A percentile compares a stretch with the other conserved stretches of the same genome.
Evolutionary conservation across 208 protist genomes (phyloP).

Genomic region (Trypanosoma vivax): DNA sequence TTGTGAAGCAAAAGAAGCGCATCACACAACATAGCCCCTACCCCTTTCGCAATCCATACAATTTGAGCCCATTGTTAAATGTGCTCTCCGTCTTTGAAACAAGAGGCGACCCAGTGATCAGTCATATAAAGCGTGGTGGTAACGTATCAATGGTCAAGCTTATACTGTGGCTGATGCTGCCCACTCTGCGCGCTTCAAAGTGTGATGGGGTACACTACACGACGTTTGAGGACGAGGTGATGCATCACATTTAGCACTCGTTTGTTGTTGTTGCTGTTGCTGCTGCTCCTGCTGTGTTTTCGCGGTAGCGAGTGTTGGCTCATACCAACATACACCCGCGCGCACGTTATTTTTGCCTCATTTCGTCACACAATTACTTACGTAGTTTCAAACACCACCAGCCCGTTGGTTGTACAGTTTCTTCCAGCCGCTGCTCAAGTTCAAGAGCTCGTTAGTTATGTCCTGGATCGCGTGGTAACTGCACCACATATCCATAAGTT

Average conservation of each 20-base stretch:
- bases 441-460: too few relatives aligned
- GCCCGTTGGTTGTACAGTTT: too few relatives aligned
- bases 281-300: too few relatives aligned
- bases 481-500: background rate
- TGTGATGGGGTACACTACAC: slow-evolving; percentile 69
- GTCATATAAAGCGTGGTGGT: background rate
- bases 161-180: slow-evolving; percentile 47
- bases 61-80: slow-evolving; percentile 63
- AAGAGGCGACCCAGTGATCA: slow-evolving; percentile 38
- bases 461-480: background rate
- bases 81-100: slow-evolving; percentile 54
- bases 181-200: slow-evolving; percentile 31
- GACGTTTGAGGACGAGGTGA: slow-evolving; percentile 35
- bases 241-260: slow-evolving; percentile 16
- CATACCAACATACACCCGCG: too few relatives aligned
- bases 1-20: slow-evolving; percentile 32
- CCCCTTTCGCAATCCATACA: slow-evolving; percentile 56
- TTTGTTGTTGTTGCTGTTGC: too few relatives aligned
- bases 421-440: too few relatives aligned
- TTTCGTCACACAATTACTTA: too few relatives aligned
- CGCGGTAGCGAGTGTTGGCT: too few relatives aligned
- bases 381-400: too few relatives aligned
- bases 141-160: slow-evolving; percentile 12
- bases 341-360: too few relatives aligned
- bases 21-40: slow-evolving; percentile 18